Evolutionary conservation across 2,329 filamentous ascomycete genomes (phyloP).

Genomic region (Talaromyces piceae): DNA sequence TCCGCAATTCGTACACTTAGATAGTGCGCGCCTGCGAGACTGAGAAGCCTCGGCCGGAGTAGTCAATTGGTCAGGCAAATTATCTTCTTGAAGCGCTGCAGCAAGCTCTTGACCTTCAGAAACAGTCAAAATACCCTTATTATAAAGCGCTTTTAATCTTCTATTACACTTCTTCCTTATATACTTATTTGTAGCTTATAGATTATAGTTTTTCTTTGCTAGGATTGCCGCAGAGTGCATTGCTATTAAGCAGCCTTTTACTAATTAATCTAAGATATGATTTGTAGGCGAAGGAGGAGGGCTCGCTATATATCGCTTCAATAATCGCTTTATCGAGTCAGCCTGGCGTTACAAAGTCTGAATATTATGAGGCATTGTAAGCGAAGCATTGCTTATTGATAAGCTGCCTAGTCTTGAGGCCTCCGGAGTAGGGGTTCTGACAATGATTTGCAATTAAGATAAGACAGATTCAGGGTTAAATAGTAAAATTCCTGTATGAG

Average conservation of each 20-base stretch:
- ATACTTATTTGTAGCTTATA: background rate
- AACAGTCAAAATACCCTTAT: slow-evolving; percentile 7
- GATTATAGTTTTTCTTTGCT: background rate
- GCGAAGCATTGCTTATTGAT: background rate
- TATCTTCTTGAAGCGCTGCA: slow-evolving; percentile 4
- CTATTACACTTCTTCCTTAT: too few species aligned
- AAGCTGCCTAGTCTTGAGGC: background rate
- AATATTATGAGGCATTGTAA: slow-evolving; percentile 1
- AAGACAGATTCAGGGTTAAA: background rate
- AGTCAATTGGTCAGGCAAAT: background rate
- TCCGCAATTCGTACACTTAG: background rate
- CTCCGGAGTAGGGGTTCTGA: background rate
- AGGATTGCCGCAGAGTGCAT: background rate
- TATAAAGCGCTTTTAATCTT: background rate
- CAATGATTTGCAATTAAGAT: slow-evolving; percentile 1
- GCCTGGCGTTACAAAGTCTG: background rate
- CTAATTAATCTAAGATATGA: background rate
- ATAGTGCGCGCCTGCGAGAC: background rate
- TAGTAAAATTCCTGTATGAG: background rate
- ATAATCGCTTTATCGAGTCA: background rate
- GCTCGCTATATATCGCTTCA: background rate
- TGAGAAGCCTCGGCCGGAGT: background rate
- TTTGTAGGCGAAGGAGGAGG: background rate
- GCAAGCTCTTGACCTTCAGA: slow-evolving; percentile 2
- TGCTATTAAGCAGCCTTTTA: background rate